Percentiles rank a stretch among this genome's conserved stretches.
phyloP scores from a whole-genome alignment of 495 filamentous ascomycete genomes.

The Oidiodendron maius region DNA sequence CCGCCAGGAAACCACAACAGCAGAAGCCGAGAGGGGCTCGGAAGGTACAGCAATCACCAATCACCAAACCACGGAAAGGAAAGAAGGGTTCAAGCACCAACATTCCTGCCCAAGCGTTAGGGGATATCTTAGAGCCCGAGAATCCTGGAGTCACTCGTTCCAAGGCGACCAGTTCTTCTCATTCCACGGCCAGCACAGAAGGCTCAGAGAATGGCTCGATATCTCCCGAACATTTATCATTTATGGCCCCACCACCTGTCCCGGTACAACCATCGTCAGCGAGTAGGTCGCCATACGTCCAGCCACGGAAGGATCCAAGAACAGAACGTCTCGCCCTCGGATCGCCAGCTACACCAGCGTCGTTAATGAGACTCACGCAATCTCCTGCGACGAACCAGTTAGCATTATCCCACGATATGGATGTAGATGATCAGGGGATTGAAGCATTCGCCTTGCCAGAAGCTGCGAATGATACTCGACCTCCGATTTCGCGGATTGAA shows the following conservation, averaged over 20 bases:
- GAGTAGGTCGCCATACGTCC: slow-evolving; percentile 39
- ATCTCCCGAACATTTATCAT: slow-evolving; percentile 47
- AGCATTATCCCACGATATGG: slow-evolving; percentile 9
- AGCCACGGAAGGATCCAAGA: slow-evolving; percentile 11
- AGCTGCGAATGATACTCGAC: slow-evolving; percentile 23
- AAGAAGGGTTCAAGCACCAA: slow-evolving; percentile 42
- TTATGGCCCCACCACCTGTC: slow-evolving; percentile 54
- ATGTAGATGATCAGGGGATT: slow-evolving; percentile 21
- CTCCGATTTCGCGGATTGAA: slow-evolving; percentile 39
- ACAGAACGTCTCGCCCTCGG: slow-evolving; percentile 8
- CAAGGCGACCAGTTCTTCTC: slow-evolving; percentile 23
- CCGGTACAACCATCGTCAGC: slow-evolving; percentile 41
- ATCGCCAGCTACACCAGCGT: slow-evolving; percentile 73
- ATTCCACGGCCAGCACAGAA: slow-evolving; percentile 18
- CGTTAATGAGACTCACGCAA: slow-evolving; percentile 54
- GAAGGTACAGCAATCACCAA: slow-evolving; percentile 70
- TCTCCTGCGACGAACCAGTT: slow-evolving; percentile 9
- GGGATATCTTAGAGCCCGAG: slow-evolving; percentile 36
- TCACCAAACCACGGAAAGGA: slow-evolving; percentile 62
- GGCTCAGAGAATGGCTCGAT: slow-evolving; percentile 40
- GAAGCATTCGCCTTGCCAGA: slow-evolving; percentile 24
- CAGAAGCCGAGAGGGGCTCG: slow-evolving; percentile 16
- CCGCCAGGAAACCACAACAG: slow-evolving; percentile 20
- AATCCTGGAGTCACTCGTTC: slow-evolving; percentile 2
- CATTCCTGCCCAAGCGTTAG: slow-evolving; percentile 49